Evolutionary conservation across 2,329 filamentous ascomycete genomes (phyloP), one percentile per base, ranked within the genome.

Genomic region (Colletotrichum ledebouriae): DNA sequence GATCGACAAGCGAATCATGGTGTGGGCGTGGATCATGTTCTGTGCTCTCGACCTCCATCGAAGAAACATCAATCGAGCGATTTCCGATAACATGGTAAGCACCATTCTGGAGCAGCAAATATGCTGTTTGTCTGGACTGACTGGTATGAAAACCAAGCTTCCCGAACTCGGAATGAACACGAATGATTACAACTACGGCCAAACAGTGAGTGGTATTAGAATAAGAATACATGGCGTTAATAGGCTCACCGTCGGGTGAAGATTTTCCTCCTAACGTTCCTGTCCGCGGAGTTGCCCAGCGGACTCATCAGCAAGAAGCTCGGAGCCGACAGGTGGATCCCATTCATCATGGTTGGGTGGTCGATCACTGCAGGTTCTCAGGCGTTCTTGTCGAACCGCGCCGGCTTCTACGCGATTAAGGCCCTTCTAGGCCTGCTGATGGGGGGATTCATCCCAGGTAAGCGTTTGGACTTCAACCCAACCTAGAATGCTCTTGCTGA

Each of bases 301-400:
- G 82, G 83, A 15, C 74, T 86, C 3, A 76, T 86, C 58, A 84
- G 82, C 63, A 86, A 86, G 75, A 83, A 83, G 59, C 72, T 86
- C 7, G 84, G 84, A 10, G 82, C 84, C 0, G 83, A 86, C 70
- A 69, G 74, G 57, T 83, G 80, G 81, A 82, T 84, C 7, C 81
- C 80, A 0, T 77, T 78, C 29, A 77, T 82, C 53, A 80, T 83
- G 59, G 76, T 78, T 25, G 71, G 59, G n/a, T 83, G 81, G 81
- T 81, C 79, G 0, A 72, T 82, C 12, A 76, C 82, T 7, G 77
- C 80, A 2, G 75, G 76, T 0, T 77, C 75, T 0, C 81, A 83
- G 60, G 79, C 79, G 5, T 79, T 75, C 10, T 72, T 83, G 15
- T 72, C 74, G 3, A 79, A 73, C 41, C 74, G 76, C 6, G 73